Evolutionary conservation across 345 rosid species (phyloP).

Genomic region (Brassica carinata): DNA sequence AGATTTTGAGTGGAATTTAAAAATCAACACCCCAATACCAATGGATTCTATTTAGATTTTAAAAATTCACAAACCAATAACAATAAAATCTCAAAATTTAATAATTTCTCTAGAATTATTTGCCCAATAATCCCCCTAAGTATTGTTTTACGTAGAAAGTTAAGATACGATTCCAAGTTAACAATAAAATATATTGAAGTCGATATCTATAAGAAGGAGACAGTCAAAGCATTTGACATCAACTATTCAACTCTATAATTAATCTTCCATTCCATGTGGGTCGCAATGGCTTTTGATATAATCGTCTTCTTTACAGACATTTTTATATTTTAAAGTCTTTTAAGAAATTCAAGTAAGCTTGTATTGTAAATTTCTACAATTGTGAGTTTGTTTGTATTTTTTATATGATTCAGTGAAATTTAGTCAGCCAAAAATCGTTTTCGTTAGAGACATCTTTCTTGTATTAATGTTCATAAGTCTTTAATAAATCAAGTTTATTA

Average conservation of each 20-base stretch:
- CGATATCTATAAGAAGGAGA: slow-evolving; percentile 29
- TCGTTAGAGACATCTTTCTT: background rate
- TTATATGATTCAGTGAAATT: background rate
- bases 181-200: slow-evolving; percentile 26
- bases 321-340: background rate
- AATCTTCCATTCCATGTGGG: slow-evolving; percentile 26
- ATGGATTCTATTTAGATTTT: no score
- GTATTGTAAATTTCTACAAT: background rate
- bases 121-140: no score
- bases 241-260: slow-evolving; percentile 35
- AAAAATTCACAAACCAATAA: no score
- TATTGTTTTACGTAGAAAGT: slow-evolving; percentile 34
- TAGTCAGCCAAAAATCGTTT: background rate
- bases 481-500: background rate
- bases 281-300: slow-evolving; percentile 23
- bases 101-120: no score
- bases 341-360: background rate
- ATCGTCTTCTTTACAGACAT: slow-evolving; percentile 15
- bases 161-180: slow-evolving; percentile 33
- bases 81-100: no score
- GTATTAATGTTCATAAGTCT: background rate
- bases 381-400: background rate
- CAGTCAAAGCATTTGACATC: slow-evolving; percentile 44
- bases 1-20: no score
- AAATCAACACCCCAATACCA: no score